Evolutionary conservation across 345 rosid species (phyloP).

Genomic region (Brassica juncea): DNA sequence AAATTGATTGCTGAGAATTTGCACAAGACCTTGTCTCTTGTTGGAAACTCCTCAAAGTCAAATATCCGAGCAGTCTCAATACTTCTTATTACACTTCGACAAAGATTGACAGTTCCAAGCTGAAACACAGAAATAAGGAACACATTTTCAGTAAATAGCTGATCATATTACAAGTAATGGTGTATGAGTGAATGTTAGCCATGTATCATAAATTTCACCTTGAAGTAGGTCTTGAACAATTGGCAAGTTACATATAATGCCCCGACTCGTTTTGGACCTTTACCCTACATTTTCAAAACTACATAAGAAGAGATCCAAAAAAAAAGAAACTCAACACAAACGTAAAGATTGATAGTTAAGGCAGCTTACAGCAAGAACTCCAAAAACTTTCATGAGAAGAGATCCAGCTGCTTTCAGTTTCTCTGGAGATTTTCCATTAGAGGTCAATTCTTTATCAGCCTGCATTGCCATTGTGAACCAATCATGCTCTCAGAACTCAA

Average conservation of each 20-base stretch:
- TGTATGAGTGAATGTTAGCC: neutral
- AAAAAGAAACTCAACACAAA: constrained; percentile 20
- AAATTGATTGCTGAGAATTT: constrained; percentile 1
- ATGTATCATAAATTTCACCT: constrained; percentile 47
- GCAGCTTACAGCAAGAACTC: constrained; percentile 88
- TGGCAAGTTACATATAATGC: constrained; percentile 96
- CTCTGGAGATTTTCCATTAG: constrained; percentile 86
- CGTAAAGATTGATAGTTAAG: constrained; percentile 1
- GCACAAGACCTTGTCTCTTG: constrained; percentile 57
- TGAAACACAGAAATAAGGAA: constrained; percentile 40
- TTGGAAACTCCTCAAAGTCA: constrained; percentile 95
- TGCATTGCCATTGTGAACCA: constrained; percentile 32
- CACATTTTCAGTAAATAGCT: constrained; percentile 7
- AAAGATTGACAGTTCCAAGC: constrained; percentile 98
- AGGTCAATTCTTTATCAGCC: constrained; percentile 88
- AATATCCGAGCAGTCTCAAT: constrained; percentile 52
- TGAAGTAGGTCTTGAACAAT: constrained; percentile 88
- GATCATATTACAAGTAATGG: neutral
- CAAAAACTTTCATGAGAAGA: constrained; percentile 92
- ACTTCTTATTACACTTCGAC: constrained; percentile 97
- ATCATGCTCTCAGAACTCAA: neutral
- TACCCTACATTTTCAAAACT: constrained; percentile 55
- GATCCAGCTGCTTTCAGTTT: constrained; percentile 96
- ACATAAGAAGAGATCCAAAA: neutral
- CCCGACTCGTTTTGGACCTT: constrained; percentile 92